Base-by-base conservation (phyloP, 371 early-diverging fungal genomes). In the Syncephalastrum sp. region DNA sequence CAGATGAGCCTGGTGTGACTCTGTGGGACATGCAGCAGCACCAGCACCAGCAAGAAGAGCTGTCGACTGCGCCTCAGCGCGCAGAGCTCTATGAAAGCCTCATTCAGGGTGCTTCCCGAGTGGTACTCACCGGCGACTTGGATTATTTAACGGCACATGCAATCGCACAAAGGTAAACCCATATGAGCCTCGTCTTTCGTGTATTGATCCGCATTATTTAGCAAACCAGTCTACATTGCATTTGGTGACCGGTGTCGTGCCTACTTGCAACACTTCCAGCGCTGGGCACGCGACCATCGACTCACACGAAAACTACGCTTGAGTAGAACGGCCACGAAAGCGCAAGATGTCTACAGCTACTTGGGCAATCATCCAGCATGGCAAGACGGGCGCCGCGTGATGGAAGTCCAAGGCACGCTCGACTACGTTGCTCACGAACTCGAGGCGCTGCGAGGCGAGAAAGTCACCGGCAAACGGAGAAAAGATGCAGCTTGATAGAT, bases 131-230 rank as follows among this genome's bases (percentile, higher is more conserved):
- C 19, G 78, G 75, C 4, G 78, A 77, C 49, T 56, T 77, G 23
- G 75, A 77, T 54, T 77, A 77, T 60, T 57, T 65, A 3, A 63
- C 56, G 15, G 65, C 75, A 14, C 75, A 77, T 53, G 75, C 78
- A 7, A 53, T 61, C 5, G 61, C 68, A 12, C 64, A 64, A 50
- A 59, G 68, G 78, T 62, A 64, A 54, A 29, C 24, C 1, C 1
- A 27, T 24, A 14, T 27, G 43, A 21, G 12, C 42, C 23, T 10
- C 23, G 21, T 5, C 50, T 27, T 27, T 27, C 27, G 3, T 27
- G 27, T 27, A 7, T 27, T 27, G 27, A 27, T 3, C 5, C 1
- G 27, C 21, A 21, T 1, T 21, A 21, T 21, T 33, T 57, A 57
- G 78, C 27, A 74, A 74, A 61, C 75, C 75, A n/a, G 73, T 74